Evolutionary conservation across 2,329 filamentous ascomycete genomes (phyloP), one percentile per base, ranked within the genome.

Genomic region (Fusarium solani-melongenae): DNA sequence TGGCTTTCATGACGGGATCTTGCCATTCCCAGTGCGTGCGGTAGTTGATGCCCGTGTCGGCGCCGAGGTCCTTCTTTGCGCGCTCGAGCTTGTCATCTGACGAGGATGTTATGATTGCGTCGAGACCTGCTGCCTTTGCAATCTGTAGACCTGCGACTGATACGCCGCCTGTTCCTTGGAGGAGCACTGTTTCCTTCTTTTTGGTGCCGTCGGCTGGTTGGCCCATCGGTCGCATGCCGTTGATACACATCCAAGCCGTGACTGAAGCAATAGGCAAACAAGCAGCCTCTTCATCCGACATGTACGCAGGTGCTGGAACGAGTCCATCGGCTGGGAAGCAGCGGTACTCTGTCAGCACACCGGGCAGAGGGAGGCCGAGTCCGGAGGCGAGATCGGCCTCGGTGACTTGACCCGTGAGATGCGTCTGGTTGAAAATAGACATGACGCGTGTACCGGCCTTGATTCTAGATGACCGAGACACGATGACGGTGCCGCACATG

Each of bases 241-340:
- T 92, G 74, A 93, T 83, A 10, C 88, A 84, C 88, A 90, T 92
- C 90, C 89, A 92, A 0, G 91, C 90, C 3, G 91, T 92, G 33
- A 92, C 84, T 1, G 85, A 86, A 0, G 90, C 90, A 69, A 92
- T 89, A 9, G 91, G 90, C 7, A 92, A 78, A 49, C 88, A 90
- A 22, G 85, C 84, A 0, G 89, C 91, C 79, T 92, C 89, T 69
- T 90, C 88, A 67, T 89, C 86, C 5, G 82, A 85, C 60, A 92
- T 76, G 77, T 92, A 89, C 1, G 83, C 84, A 0, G 91, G 91
- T 0, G 86, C 85, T 44, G 81, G 84, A 14, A 92, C 88, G 33
- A 93, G 81, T 1, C 86, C 86, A n/a, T 83, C 81, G 7, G 85
- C 86, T 0, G 87, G 84, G 77, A 92, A 92, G 33, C 90, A 87